These are phyloP conservation scores for Rhinocladiella similis DNA, from an alignment of 2,329 filamentous ascomycete species.

Conservation along the genomic window DNA sequence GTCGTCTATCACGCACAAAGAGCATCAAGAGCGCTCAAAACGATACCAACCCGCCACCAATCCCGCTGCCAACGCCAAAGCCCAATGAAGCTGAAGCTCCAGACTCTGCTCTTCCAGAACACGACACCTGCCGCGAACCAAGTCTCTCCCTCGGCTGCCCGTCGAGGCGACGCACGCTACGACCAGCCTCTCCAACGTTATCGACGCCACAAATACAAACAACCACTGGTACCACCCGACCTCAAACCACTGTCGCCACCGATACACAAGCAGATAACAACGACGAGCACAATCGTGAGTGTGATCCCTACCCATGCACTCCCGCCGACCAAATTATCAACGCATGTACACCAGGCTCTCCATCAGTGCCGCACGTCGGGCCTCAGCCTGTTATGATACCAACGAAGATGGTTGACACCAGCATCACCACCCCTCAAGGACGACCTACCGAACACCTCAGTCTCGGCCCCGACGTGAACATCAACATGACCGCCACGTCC, in stretches of 20 bases:
- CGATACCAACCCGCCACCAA: neutral
- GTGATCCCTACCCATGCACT: slow-evolving; percentile 13
- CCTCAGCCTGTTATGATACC: too few relatives aligned
- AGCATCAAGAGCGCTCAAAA: neutral
- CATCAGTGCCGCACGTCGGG: neutral
- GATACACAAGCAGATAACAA: neutral
- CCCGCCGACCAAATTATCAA: slow-evolving; percentile 21
- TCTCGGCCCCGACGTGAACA: neutral
- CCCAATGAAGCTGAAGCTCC: neutral
- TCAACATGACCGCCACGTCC: neutral
- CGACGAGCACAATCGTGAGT: neutral
- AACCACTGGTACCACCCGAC: neutral
- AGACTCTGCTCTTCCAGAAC: neutral
- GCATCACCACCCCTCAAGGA: too few relatives aligned
- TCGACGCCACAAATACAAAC: neutral
- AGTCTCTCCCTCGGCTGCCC: neutral
- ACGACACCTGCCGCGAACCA: neutral
- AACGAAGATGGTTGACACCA: too few relatives aligned
- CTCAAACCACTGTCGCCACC: neutral
- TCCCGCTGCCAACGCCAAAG: neutral
- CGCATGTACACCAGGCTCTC: slow-evolving; percentile 13
- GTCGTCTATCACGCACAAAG: neutral
- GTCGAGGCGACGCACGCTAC: neutral
- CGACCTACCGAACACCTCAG: too few relatives aligned
- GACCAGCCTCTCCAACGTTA: neutral